These are phyloP conservation scores for Penicillium psychrofluorescens DNA, from an alignment of 495 filamentous ascomycete species.

Conservation along the genomic window DNA sequence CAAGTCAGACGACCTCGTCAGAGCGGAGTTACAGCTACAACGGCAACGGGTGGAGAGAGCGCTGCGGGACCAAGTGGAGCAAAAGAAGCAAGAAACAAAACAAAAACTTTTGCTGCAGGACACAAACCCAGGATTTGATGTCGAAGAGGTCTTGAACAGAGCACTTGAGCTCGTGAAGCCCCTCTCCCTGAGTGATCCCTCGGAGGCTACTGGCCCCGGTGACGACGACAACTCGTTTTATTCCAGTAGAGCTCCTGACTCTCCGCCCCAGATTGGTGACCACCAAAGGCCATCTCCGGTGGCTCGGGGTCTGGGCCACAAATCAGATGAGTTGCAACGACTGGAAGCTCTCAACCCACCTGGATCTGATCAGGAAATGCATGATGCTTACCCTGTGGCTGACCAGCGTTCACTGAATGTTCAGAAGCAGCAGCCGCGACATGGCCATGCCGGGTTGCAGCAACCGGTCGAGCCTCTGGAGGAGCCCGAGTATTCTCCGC, in stretches of 20 bases:
- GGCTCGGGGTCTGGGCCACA: conserved; percentile 18
- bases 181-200: conserved; percentile 43
- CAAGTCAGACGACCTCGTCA: conserved; percentile 77
- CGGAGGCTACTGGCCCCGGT: conserved; percentile 44
- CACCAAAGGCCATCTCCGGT: conserved; percentile 24
- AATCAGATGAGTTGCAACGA: conserved; percentile 42
- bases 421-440: conserved; percentile 23
- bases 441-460: conserved; percentile 8
- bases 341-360: conserved; percentile 38
- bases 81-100: conserved; percentile 49
- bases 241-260: conserved; percentile 65
- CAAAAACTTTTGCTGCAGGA: conserved; percentile 50
- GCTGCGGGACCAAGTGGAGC: conserved; percentile 68
- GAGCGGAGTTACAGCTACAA: conserved; percentile 74
- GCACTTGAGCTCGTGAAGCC: conserved; percentile 68
- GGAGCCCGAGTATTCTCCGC: conserved; percentile 46
- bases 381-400: conserved; percentile 40
- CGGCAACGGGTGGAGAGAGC: conserved; percentile 71
- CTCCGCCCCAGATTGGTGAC: conserved; percentile 26
- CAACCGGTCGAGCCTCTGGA: conserved; percentile 26
- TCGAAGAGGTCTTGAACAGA: conserved; percentile 63
- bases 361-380: conserved; percentile 41
- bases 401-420: conserved; percentile 25
- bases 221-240: conserved; percentile 91
- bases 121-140: conserved; percentile 62